These are phyloP conservation scores for Gracilaria domingensis DNA, from an alignment of 23 red algal species.

Conservation along the genomic window DNA sequence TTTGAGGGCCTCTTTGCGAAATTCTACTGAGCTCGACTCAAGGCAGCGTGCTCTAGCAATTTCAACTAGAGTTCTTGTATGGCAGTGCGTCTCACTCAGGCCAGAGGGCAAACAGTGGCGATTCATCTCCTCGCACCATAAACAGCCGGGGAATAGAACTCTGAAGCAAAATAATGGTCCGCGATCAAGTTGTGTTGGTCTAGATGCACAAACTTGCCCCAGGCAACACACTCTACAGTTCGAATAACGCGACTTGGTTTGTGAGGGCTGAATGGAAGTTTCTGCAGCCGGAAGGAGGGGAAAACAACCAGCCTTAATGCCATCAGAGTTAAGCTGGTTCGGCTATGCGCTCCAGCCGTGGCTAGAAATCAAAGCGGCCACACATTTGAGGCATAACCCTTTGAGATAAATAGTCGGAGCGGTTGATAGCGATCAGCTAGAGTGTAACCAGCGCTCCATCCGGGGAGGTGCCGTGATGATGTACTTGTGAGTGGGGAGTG, in stretches of 20 bases:
- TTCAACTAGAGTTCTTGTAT: background rate
- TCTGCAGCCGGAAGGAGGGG: constrained; percentile 32
- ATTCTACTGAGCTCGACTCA: background rate
- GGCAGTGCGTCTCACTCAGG: constrained; percentile 22
- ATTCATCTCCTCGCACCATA: background rate
- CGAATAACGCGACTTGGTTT: constrained; percentile 43
- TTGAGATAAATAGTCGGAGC: constrained; percentile 61
- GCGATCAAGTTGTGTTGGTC: constrained; percentile 20
- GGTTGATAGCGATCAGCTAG: constrained; percentile 57
- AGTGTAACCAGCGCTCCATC: constrained; percentile 71
- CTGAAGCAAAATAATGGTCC: constrained; percentile 43
- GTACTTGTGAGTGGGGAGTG: constrained; percentile 53
- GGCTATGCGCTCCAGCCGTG: constrained; percentile 10
- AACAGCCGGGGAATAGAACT: constrained; percentile 50
- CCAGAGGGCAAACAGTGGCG: background rate
- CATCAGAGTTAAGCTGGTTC: constrained; percentile 51
- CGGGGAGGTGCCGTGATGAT: constrained; percentile 73
- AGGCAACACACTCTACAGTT: constrained; percentile 57
- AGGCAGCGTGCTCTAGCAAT: constrained; percentile 23
- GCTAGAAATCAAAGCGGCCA: constrained; percentile 29
- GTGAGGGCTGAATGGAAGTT: constrained; percentile 42
- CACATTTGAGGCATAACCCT: constrained; percentile 55
- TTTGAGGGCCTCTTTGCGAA: constrained; percentile 12
- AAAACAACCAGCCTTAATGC: constrained; percentile 43
- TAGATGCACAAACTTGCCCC: background rate